Evolutionary conservation across 2,329 filamentous ascomycete species (phyloP).

Genomic region (Colletotrichum limetticola): DNA sequence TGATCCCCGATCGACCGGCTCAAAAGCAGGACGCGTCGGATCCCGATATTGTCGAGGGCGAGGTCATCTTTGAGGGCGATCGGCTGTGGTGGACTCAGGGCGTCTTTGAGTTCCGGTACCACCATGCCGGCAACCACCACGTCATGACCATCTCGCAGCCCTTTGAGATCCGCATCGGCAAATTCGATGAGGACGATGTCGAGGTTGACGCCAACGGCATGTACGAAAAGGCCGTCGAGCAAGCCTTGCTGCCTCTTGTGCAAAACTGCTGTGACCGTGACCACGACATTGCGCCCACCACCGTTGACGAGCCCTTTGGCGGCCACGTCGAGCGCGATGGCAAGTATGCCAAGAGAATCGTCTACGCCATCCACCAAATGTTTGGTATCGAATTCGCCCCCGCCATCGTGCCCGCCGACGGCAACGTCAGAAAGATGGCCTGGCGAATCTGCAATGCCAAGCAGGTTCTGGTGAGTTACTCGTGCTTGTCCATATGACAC

Average conservation of each 20-base stretch:
- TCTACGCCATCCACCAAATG: conserved; percentile 96
- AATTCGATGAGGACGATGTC: conserved; percentile 81
- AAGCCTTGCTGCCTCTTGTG: conserved; percentile 82
- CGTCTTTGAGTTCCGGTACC: conserved; percentile 96
- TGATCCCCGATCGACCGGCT: conserved; percentile 73
- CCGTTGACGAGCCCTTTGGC: conserved; percentile 84
- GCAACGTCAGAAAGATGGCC: conserved; percentile 87
- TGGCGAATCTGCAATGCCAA: conserved; percentile 98
- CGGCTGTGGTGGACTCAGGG: conserved; percentile 98
- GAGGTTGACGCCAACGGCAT: conserved; percentile 68
- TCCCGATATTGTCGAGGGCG: conserved; percentile 74
- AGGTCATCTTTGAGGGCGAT: conserved; percentile 89
- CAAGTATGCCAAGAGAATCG: conserved; percentile 89
- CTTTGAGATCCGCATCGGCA: conserved; percentile 87
- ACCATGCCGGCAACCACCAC: conserved; percentile 91
- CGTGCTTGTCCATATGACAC: too few species aligned
- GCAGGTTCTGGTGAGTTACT: conserved; percentile 83
- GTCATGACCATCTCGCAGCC: conserved; percentile 95
- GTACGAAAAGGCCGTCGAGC: conserved; percentile 78
- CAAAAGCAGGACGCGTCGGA: conserved; percentile 62
- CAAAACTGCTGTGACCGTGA: conserved; percentile 94
- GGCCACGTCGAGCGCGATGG: conserved; percentile 85
- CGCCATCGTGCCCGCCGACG: conserved; percentile 91
- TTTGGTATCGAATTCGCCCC: conserved; percentile 96
- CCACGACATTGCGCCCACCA: conserved; percentile 87